Conservation (phyloP, 2,329 filamentous ascomycete species). For the Ascosphaera pollenicola region DNA sequence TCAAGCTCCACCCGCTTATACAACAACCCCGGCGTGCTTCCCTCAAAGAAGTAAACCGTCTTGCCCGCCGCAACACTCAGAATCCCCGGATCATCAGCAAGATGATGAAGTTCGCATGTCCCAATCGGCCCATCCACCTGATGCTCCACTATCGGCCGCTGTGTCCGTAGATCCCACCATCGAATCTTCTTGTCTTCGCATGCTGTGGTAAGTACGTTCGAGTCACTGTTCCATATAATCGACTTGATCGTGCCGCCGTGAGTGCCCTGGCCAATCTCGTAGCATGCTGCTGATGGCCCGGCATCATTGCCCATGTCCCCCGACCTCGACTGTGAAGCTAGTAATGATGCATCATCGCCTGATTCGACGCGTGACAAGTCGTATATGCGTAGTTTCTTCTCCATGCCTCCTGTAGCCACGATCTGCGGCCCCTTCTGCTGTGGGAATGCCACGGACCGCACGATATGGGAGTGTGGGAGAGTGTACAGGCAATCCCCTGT, state of each 20-base stretch:
- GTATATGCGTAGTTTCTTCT: conserved; percentile 91
- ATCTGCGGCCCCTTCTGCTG: conserved; percentile 49
- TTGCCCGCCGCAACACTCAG: conserved; percentile 88
- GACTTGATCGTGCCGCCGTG: conserved; percentile 86
- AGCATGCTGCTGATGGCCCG: conserved; percentile 39
- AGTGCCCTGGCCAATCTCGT: conserved; percentile 68
- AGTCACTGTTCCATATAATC: conserved; percentile 80
- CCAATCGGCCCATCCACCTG: conserved; percentile 67
- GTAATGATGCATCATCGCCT: background rate
- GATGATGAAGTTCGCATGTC: conserved; percentile 68
- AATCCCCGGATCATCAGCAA: conserved; percentile 46
- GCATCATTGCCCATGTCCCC: conserved; percentile 14
- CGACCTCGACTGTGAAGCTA: background rate
- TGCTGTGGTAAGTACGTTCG: conserved; percentile 74
- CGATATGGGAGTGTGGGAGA: conserved; percentile 83
- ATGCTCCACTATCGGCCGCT: conserved; percentile 53
- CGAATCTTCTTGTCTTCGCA: conserved; percentile 76
- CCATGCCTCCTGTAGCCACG: conserved; percentile 78
- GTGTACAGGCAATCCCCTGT: conserved; percentile 76
- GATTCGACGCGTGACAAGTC: conserved; percentile 44
- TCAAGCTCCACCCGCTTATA: conserved; percentile 62
- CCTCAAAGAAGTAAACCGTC: conserved; percentile 79
- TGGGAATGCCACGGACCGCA: conserved; percentile 78
- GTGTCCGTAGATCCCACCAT: conserved; percentile 77
- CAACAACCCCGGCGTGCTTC: conserved; percentile 40